Conservation (phyloP, 2,329 filamentous ascomycete genomes). For the Endothia cerciana region DNA sequence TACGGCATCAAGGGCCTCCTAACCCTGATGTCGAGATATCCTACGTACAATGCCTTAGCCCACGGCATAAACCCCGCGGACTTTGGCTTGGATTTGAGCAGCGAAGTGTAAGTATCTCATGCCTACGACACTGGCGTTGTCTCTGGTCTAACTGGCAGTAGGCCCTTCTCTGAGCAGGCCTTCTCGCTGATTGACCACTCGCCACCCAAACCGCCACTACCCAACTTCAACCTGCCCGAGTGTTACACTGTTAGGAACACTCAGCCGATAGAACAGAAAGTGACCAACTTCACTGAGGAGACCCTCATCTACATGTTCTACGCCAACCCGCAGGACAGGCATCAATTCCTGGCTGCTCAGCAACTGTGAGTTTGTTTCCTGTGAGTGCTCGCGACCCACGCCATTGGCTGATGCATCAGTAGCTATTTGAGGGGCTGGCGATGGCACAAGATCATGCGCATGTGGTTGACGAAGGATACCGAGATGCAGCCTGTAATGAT, state of each 20-base stretch:
- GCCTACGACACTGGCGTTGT: neutral
- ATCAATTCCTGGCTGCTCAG: conserved; percentile 65
- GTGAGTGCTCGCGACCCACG: neutral
- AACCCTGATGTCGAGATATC: conserved; percentile 66
- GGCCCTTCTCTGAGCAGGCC: conserved; percentile 60
- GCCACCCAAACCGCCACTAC: conserved; percentile 61
- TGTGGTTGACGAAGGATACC: conserved; percentile 72
- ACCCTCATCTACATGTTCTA: conserved; percentile 73
- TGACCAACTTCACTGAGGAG: conserved; percentile 69
- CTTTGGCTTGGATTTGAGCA: conserved; percentile 61
- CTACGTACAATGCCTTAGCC: conserved; percentile 64
- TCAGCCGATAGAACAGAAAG: conserved; percentile 67
- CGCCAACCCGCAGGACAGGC: conserved; percentile 64
- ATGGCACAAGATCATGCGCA: conserved; percentile 68
- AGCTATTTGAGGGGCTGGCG: conserved; percentile 69
- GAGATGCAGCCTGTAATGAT: conserved; percentile 65
- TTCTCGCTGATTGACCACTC: conserved; percentile 65
- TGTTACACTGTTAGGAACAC: conserved; percentile 71
- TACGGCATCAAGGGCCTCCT: conserved; percentile 68
- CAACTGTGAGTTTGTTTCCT: conserved; percentile 56
- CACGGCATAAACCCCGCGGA: conserved; percentile 61
- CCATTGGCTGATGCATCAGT: neutral
- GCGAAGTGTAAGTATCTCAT: conserved; percentile 55
- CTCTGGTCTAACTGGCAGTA: conserved; percentile 38
- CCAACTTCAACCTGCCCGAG: conserved; percentile 63